Percentiles rank a stretch among this genome's conserved stretches.
Conservation (phyloP, 2,329 filamentous ascomycete species). For the Annulohypoxylon truncatum region DNA sequence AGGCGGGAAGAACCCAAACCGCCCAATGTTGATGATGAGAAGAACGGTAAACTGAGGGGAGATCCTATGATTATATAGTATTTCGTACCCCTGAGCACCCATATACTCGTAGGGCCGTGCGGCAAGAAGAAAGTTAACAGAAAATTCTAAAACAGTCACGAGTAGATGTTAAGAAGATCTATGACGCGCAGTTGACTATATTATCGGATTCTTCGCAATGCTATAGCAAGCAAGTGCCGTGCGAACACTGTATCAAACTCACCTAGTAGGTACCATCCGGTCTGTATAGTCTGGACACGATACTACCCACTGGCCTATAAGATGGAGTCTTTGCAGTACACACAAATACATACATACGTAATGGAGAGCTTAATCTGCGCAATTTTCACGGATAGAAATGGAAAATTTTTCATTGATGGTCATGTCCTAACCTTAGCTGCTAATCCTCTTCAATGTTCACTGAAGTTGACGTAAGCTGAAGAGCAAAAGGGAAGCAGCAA, state of each 20-base stretch:
- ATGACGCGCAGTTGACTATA: neutral
- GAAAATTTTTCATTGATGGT: neutral
- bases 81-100: no score
- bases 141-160: neutral
- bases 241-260: neutral
- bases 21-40: no score
- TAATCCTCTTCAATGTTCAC: neutral
- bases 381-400: neutral
- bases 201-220: neutral
- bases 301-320: neutral
- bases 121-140: no score
- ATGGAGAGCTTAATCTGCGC: neutral
- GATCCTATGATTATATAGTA: no score
- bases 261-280: neutral
- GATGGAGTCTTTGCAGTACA: neutral
- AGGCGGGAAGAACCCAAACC: no score
- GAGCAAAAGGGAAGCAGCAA: neutral
- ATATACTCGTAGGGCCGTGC: no score
- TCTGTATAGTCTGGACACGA: neutral
- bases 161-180: neutral
- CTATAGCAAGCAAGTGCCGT: neutral
- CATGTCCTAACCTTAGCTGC: no score
- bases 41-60: no score
- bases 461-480: neutral
- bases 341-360: neutral